A percentile compares a stretch with the other conserved stretches of the same genome.
These are phyloP conservation scores for Thraustochytrium striatum DNA, from an alignment of 352 stramenopile species.

Conservation along the genomic window DNA sequence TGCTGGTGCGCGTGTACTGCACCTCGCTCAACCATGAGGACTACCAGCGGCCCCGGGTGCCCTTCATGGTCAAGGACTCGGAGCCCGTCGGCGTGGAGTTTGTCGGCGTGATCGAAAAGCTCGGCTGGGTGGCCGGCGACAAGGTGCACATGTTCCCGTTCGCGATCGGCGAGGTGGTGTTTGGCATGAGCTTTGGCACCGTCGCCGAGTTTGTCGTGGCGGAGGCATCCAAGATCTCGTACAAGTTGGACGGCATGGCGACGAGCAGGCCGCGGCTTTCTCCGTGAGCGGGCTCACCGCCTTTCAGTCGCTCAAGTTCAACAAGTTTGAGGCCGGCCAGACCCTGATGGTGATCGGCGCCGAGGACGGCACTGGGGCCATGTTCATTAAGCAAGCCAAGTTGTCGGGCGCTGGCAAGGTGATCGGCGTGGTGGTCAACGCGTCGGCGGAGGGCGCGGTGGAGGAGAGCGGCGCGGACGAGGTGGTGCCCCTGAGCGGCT, in stretches of 20 bases:
- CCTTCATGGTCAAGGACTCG: not conserved
- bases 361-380: slow-evolving; percentile 10
- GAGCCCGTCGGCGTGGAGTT: slow-evolving; percentile 40
- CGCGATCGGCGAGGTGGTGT: slow-evolving; percentile 37
- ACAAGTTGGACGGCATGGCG: slow-evolving; percentile 21
- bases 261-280: slow-evolving; percentile 39
- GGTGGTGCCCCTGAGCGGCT: not conserved
- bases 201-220: slow-evolving; percentile 17
- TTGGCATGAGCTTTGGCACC: slow-evolving; percentile 22
- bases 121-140: slow-evolving; percentile 32
- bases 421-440: not conserved
- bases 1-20: slow-evolving; percentile 20
- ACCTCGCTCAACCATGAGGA: slow-evolving; percentile 3
- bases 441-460: not conserved
- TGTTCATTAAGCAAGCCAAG: slow-evolving; percentile 14
- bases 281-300: slow-evolving; percentile 28
- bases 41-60: not conserved
- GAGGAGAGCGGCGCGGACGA: not conserved
- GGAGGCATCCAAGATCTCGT: slow-evolving; percentile 29
- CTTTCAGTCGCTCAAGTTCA: not conserved
- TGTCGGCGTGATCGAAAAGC: slow-evolving; percentile 38
- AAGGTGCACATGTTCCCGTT: slow-evolving; percentile 46
- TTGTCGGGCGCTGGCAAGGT: slow-evolving; percentile 9
- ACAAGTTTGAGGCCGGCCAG: slow-evolving; percentile 26
- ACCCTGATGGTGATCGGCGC: slow-evolving; percentile 40